phyloP scores from a whole-genome alignment of 106 monocot genomes.

The Allium cepa region DNA sequence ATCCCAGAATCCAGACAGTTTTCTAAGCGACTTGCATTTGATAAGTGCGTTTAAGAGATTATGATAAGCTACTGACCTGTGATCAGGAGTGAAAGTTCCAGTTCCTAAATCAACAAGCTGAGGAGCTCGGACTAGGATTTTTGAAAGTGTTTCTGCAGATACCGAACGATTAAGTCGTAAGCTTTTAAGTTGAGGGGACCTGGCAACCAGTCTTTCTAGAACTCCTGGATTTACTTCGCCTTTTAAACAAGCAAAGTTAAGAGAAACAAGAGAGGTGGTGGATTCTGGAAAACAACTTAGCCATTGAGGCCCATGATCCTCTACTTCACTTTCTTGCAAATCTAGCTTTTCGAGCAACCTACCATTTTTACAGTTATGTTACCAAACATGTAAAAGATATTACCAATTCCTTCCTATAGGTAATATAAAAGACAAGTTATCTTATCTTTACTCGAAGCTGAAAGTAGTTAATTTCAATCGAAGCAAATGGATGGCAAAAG shows the following conservation, averaged over 20 bases:
- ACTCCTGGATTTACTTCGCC: constrained; percentile 36
- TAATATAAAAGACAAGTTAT: too few species aligned
- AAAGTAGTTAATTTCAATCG: too few species aligned
- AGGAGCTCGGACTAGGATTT: constrained; percentile 37
- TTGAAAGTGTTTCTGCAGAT: constrained; percentile 26
- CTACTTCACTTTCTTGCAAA: constrained; percentile 53
- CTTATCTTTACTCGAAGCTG: too few species aligned
- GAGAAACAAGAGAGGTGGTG: constrained; percentile 39
- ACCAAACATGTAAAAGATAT: too few species aligned
- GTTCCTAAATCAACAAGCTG: constrained; percentile 54
- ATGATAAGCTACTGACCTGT: constrained; percentile 20
- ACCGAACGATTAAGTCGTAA: constrained; percentile 40
- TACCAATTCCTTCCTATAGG: too few species aligned
- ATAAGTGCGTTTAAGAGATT: constrained; percentile 40
- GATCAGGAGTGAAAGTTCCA: constrained; percentile 34
- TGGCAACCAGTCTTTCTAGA: constrained; percentile 48
- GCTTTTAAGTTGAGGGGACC: constrained; percentile 33
- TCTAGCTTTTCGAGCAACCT: constrained; percentile 60
- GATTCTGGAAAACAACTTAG: constrained; percentile 54
- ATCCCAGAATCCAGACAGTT: constrained; percentile 63
- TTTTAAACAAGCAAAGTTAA: constrained; percentile 53
- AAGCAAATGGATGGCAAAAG: too few species aligned
- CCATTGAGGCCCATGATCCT: constrained; percentile 50
- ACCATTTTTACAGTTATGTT: background rate
- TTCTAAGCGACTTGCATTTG: constrained; percentile 37